Conservation (phyloP, 2,329 filamentous ascomycete genomes). For the Neocucurbitaria cava region DNA sequence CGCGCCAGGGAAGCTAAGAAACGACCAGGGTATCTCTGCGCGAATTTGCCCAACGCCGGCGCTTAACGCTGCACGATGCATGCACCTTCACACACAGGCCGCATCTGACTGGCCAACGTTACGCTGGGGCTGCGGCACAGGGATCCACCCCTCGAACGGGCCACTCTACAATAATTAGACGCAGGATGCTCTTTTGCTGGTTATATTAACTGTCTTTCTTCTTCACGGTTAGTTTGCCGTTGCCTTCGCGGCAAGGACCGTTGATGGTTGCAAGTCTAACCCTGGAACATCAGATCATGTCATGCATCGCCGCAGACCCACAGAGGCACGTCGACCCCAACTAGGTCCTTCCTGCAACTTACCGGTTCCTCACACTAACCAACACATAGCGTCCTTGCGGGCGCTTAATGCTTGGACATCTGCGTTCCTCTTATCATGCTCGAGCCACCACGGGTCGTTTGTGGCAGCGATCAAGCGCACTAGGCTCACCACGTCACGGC, state of each 20-base stretch:
- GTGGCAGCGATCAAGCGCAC: constrained; percentile 10
- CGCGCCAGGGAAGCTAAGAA: constrained; percentile 17
- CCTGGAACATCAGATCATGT: constrained; percentile 18
- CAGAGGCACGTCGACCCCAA: background rate
- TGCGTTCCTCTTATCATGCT: constrained; percentile 23
- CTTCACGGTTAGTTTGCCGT: constrained; percentile 18
- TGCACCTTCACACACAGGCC: constrained; percentile 20
- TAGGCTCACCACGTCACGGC: constrained; percentile 19
- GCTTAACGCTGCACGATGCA: constrained; percentile 25
- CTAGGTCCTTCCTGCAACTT: background rate
- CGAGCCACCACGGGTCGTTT: constrained; percentile 22
- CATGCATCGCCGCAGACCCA: constrained; percentile 10
- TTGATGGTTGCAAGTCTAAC: constrained; percentile 28
- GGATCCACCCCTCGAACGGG: constrained; percentile 21
- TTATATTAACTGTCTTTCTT: constrained; percentile 26
- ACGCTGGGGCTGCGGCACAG: constrained; percentile 34
- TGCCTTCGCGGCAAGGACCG: constrained; percentile 14
- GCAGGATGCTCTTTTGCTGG: constrained; percentile 34
- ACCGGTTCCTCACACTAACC: constrained; percentile 12
- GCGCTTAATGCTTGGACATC: constrained; percentile 30
- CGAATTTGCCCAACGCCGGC: constrained; percentile 22
- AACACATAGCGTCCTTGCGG: constrained; percentile 22
- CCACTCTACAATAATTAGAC: constrained; percentile 34
- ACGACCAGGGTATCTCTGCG: constrained; percentile 15
- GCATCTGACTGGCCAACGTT: constrained; percentile 25